Conservation (phyloP, 2,329 filamentous ascomycete genomes). For the Colletotrichum incanum region DNA sequence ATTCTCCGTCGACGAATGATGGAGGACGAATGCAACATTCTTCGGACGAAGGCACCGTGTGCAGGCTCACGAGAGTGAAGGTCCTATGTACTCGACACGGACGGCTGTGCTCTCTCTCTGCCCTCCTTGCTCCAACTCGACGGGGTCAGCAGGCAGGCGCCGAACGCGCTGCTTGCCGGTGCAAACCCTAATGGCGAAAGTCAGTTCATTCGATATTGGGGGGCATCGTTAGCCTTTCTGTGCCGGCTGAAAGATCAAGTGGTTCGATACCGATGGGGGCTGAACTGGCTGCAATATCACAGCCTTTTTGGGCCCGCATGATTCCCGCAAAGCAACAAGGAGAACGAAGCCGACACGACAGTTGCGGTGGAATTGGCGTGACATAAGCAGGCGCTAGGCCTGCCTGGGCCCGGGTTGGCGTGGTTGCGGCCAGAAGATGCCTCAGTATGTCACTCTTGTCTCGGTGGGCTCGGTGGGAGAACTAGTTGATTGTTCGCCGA, state of each 20-base stretch:
- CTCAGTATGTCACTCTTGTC: background rate
- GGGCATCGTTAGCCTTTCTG: background rate
- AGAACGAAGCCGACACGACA: background rate
- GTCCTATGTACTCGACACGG: background rate
- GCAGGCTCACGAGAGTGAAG: background rate
- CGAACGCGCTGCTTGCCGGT: background rate
- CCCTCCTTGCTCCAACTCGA: background rate
- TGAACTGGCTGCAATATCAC: background rate
- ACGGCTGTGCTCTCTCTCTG: background rate
- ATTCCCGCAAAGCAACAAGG: background rate
- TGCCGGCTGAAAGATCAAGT: background rate
- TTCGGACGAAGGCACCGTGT: background rate
- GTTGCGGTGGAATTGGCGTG: background rate
- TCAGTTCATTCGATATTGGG: background rate
- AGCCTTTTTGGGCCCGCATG: background rate
- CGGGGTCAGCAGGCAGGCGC: background rate
- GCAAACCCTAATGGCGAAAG: background rate
- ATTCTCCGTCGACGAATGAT: slow-evolving; percentile 28
- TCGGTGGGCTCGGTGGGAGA: background rate
- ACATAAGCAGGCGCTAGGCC: background rate
- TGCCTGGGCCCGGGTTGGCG: background rate
- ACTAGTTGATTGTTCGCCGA: background rate
- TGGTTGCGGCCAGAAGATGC: too few relatives aligned
- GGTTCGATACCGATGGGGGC: background rate
- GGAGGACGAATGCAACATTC: background rate